A percentile compares a stretch with the other conserved stretches of the same genome.
Evolutionary conservation across 2,329 filamentous ascomycete species (phyloP).

Genomic region (Fusarium nanum): DNA sequence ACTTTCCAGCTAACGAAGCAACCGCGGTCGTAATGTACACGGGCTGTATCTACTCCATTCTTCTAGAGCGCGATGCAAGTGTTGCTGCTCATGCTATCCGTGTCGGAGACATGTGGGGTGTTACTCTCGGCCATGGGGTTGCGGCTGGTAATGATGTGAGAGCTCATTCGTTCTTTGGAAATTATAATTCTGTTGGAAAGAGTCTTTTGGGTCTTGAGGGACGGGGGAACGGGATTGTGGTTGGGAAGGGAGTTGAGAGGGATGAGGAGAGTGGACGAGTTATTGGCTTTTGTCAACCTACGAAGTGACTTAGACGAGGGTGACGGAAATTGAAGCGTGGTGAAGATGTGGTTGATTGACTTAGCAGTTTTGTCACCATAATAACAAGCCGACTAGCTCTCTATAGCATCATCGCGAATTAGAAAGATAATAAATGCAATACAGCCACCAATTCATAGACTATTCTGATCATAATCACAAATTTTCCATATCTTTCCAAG

Average conservation of each 20-base stretch:
- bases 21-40: conserved; percentile 56
- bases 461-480: fast-evolving
- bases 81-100: conserved; percentile 62
- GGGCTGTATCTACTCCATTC: conserved; percentile 66
- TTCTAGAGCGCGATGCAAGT: conserved; percentile 61
- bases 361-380: fast-evolving
- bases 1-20: conserved; percentile 58
- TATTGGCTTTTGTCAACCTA: conserved; percentile 39
- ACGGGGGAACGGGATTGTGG: conserved; percentile 54
- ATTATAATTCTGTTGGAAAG: conserved; percentile 58
- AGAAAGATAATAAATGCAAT: neutral
- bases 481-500: neutral
- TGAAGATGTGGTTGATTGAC: fast-evolving
- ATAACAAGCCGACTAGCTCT: neutral
- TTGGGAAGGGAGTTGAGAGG: conserved; percentile 58
- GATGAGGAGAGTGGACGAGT: conserved; percentile 55
- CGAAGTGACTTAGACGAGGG: neutral
- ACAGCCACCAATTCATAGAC: neutral
- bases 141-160: conserved; percentile 52
- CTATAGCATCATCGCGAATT: too few relatives aligned
- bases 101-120: conserved; percentile 62
- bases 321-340: neutral
- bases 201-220: conserved; percentile 53
- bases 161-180: conserved; percentile 66
- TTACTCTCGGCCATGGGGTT: conserved; percentile 70